Evolutionary conservation across 2,329 filamentous ascomycete genomes (phyloP).

Genomic region (Pseudogymnoascus pannorum): DNA sequence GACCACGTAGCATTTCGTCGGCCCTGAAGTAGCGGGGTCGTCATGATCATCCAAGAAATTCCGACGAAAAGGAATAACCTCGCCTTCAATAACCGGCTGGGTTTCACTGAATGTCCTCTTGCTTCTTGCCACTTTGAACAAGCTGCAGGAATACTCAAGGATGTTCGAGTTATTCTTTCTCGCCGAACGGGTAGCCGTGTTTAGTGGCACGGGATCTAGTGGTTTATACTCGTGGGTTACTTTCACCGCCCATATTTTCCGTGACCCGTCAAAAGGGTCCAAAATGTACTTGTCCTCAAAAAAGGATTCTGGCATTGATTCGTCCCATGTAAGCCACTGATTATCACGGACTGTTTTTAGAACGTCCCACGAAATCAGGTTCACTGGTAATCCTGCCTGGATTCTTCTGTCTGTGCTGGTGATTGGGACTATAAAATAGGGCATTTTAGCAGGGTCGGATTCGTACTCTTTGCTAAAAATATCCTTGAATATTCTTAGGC

Average conservation of each 20-base stretch:
- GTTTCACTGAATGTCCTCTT: conserved; percentile 49
- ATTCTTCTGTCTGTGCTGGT: conserved; percentile 10
- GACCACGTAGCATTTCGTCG: conserved; percentile 58
- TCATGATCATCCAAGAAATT: conserved; percentile 69
- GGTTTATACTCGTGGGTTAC: conserved; percentile 53
- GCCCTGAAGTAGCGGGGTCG: conserved; percentile 28
- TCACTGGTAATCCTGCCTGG: conserved; percentile 1
- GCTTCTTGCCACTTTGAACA: conserved; percentile 55
- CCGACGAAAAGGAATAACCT: conserved; percentile 67
- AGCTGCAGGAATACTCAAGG: conserved; percentile 74
- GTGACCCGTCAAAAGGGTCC: conserved; percentile 55
- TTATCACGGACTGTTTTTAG: conserved; percentile 35
- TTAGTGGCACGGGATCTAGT: conserved; percentile 56
- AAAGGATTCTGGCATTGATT: conserved; percentile 39
- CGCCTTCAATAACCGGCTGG: conserved; percentile 76
- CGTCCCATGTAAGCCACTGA: conserved; percentile 30
- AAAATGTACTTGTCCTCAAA: conserved; percentile 47
- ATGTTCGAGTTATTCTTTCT: conserved; percentile 51
- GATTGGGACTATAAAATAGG: conserved; percentile 75
- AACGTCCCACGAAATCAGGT: conserved; percentile 55
- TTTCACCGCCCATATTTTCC: conserved; percentile 49
- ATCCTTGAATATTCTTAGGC: conserved; percentile 68
- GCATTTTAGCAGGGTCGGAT: conserved; percentile 52
- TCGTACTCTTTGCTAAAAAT: conserved; percentile 86
- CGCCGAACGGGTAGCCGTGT: conserved; percentile 40